A percentile compares a stretch with the other conserved stretches of the same genome.
Conservation (phyloP, 345 rosid genomes). For the Reutealis trisperma region DNA sequence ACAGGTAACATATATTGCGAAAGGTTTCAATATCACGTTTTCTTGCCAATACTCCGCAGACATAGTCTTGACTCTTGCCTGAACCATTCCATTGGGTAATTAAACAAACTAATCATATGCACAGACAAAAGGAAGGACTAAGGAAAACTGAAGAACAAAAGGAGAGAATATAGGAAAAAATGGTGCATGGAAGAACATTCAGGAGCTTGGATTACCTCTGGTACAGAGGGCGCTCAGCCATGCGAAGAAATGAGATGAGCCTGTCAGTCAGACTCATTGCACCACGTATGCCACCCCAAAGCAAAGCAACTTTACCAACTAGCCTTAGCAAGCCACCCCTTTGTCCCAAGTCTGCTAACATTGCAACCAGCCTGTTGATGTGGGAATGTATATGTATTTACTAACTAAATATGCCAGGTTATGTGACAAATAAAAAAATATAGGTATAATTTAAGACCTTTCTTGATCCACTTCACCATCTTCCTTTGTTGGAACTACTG, state of each 20-base stretch:
- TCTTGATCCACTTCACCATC: constrained; percentile 95
- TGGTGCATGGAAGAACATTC: not conserved
- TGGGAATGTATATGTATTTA: constrained; percentile 18
- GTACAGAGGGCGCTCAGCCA: constrained; percentile 76
- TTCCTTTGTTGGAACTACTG: constrained; percentile 91
- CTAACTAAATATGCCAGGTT: constrained; percentile 12
- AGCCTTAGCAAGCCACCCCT: constrained; percentile 86
- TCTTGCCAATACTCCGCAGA: not conserved
- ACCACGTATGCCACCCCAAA: constrained; percentile 99
- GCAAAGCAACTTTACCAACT: constrained; percentile 91
- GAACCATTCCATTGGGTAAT: not conserved
- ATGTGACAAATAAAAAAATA: not conserved
- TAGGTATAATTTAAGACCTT: constrained; percentile 45
- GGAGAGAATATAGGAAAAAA: not conserved
- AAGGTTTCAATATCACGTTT: not conserved
- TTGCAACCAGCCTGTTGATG: constrained; percentile 71
- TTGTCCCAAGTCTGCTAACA: constrained; percentile 88
- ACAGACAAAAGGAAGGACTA: not conserved
- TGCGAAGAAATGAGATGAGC: constrained; percentile 69
- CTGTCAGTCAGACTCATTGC: constrained; percentile 87
- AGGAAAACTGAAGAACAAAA: not conserved
- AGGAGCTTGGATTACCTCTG: constrained; percentile 60
- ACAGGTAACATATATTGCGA: not conserved
- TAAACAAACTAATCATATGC: not conserved
- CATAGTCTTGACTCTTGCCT: not conserved